These are phyloP conservation scores for Aspergillus hortae DNA, from an alignment of 2,329 filamentous ascomycete genomes.

Conservation along the genomic window DNA sequence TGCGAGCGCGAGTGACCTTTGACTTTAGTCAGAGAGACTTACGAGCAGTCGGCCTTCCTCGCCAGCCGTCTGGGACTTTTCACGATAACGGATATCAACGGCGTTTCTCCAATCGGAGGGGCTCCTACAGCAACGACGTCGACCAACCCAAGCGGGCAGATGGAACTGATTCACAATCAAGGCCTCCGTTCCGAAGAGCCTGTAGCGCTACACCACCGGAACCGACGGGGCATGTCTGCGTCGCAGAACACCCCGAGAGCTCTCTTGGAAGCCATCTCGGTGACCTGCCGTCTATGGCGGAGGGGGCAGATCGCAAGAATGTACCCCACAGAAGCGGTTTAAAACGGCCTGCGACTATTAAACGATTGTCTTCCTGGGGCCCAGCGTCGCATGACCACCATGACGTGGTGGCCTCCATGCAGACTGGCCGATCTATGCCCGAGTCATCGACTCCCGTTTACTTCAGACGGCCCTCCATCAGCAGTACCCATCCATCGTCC, in stretches of 20 bases:
- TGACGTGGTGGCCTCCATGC: not conserved
- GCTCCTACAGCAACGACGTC: slow-evolving; percentile 31
- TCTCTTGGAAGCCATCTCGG: too few relatives aligned
- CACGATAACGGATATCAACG: slow-evolving; percentile 22
- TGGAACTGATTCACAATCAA: slow-evolving; percentile 6
- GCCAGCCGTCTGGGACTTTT: slow-evolving; percentile 16
- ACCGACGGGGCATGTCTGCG: not conserved
- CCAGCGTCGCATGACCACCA: not conserved
- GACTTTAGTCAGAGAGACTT: slow-evolving; percentile 24
- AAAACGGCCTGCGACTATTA: not conserved
- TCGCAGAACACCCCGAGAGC: too few relatives aligned
- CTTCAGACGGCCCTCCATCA: slow-evolving; percentile 6
- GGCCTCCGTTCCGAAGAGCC: slow-evolving; percentile 14
- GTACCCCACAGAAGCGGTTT: not conserved
- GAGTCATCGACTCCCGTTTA: slow-evolving; percentile 1
- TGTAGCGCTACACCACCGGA: slow-evolving; percentile 18
- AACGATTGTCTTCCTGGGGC: not conserved
- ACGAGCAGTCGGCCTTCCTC: slow-evolving; percentile 13
- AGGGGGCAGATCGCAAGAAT: too few relatives aligned
- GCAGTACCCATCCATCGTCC: not conserved
- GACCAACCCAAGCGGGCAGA: slow-evolving; percentile 15
- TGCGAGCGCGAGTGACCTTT: slow-evolving; percentile 38
- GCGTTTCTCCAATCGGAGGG: slow-evolving; percentile 21
- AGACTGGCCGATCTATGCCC: not conserved
- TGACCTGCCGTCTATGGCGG: too few relatives aligned